Evolutionary conservation across 169 alveolate species (phyloP), one percentile per base, ranked within the genome.

Genomic region (Neospora caninum): DNA sequence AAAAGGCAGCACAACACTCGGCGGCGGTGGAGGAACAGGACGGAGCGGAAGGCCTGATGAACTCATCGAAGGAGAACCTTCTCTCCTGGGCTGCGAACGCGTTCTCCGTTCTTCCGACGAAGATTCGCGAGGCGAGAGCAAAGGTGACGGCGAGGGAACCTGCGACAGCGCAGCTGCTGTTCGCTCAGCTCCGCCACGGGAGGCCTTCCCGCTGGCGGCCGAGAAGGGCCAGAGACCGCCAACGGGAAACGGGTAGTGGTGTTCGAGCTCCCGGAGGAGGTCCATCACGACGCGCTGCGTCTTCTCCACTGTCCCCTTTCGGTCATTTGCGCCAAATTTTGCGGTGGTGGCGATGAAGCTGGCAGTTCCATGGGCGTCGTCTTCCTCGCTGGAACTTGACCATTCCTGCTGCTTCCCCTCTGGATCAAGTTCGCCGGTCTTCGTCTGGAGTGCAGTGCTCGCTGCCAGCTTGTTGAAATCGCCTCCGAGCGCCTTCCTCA

Each of bases 221-320:
- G 16, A 22, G 73, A 64, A 64, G n/a, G 73, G 25, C 73, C 34
- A 29, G 73, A 64, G n/a, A 22, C 34, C 73, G 20, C 31, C 73
- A 27, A 22, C 73, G 73, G 4, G 73, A 6, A 16, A n/a, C n/a
- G n/a, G n/a, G n/a, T n/a, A 7, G 73, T 22, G 73, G 31, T 29
- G 4, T 64, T 64, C 31, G 16, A 64, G 73, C 31, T 64, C 73
- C 7, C 73, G 73, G 7, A 64, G 53, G 31, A 82, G 64, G 1
- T 25, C 88, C 29, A 4, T 18, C 22, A 82, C 64, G 64, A 64
- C 64, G 13, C 34, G n/a, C 64, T 82, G 53, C n/a, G 53, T 39
- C 36, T 82, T 82, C 36, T 82, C 88, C 25, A 82, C 88, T 1
- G 88, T 82, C 20, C 88, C 88, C 88, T 82, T 82, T 22, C 64